Evolutionary conservation across 768 basidiomycete genomes (phyloP).

Genomic region (Suillus cothurnatus): DNA sequence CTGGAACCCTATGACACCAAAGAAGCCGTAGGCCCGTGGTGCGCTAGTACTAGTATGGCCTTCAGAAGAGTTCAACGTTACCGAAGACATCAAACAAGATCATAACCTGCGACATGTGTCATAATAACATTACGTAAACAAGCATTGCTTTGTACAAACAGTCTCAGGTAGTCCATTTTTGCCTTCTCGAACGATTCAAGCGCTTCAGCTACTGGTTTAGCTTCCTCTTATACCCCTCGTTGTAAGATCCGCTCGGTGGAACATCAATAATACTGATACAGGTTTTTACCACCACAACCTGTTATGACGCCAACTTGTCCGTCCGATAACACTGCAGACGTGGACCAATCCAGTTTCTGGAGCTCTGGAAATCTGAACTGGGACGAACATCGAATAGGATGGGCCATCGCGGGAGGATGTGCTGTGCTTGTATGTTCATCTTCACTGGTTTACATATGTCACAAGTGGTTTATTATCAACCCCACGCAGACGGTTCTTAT

Average conservation of each 20-base stretch:
- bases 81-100: neutral
- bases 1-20: neutral
- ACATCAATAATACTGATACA: neutral
- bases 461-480: neutral
- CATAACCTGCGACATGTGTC: neutral
- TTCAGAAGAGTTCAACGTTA: neutral
- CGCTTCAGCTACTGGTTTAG: neutral
- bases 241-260: neutral
- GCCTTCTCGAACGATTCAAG: neutral
- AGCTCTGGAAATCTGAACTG: constrained; percentile 51
- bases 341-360: constrained; percentile 72
- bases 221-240: neutral
- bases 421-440: constrained; percentile 50
- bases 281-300: neutral
- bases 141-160: neutral
- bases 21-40: neutral
- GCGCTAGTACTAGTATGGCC: neutral
- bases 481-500: constrained; percentile 58
- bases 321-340: constrained; percentile 46
- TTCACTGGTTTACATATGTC: neutral
- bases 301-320: constrained; percentile 43
- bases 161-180: neutral
- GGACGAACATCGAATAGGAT: constrained; percentile 69
- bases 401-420: constrained; percentile 70
- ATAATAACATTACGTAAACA: neutral